Conservation (phyloP, 192 early-diverging fungal genomes). For the Coemansia sp. region DNA sequence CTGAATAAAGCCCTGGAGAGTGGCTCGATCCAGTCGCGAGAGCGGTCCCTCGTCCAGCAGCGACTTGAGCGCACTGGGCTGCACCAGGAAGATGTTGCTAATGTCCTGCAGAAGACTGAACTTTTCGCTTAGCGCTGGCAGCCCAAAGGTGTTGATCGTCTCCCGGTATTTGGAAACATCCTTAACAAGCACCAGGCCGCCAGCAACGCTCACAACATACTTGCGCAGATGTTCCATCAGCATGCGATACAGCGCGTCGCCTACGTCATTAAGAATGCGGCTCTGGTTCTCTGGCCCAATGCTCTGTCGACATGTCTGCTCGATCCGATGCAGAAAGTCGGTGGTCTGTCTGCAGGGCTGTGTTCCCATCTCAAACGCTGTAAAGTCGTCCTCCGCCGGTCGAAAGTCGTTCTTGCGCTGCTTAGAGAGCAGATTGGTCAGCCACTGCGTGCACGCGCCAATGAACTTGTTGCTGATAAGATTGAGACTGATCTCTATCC, state of each 20-base stretch:
- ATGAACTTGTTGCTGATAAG: conserved; percentile 60
- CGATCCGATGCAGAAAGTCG: conserved; percentile 73
- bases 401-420: conserved; percentile 92
- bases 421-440: conserved; percentile 64
- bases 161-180: conserved; percentile 96
- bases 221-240: conserved; percentile 93
- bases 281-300: conserved; percentile 79
- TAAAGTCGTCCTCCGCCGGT: conserved; percentile 83
- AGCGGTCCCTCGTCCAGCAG: conserved; percentile 85
- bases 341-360: conserved; percentile 79
- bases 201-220: conserved; percentile 79
- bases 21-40: conserved; percentile 72
- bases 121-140: conserved; percentile 73
- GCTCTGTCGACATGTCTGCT: conserved; percentile 58
- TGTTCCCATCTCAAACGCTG: conserved; percentile 68
- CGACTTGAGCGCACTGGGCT: conserved; percentile 85
- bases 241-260: conserved; percentile 76
- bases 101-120: conserved; percentile 91
- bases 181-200: conserved; percentile 86
- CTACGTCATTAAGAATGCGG: conserved; percentile 75
- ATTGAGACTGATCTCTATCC: conserved; percentile 81
- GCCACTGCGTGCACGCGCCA: conserved; percentile 68
- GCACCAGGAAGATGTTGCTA: conserved; percentile 90
- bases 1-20: conserved; percentile 83
- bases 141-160: conserved; percentile 71